Evolutionary conservation across 2,329 filamentous ascomycete genomes (phyloP).

Genomic region (Colletotrichum lini): DNA sequence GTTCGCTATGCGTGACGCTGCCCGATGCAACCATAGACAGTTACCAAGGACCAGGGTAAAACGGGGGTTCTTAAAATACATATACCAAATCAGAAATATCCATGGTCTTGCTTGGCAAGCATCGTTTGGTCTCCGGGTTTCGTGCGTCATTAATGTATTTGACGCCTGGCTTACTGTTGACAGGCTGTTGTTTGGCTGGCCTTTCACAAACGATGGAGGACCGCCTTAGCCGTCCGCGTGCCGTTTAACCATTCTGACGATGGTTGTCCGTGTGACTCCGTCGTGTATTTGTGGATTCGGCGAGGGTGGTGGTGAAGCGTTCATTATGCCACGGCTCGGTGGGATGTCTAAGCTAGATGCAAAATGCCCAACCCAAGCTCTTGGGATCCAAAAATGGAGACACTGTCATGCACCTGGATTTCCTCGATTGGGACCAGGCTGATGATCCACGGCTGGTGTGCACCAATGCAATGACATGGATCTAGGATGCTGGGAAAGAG

Average conservation of each 20-base stretch:
- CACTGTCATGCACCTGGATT: constrained; percentile 17
- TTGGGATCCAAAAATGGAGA: neutral
- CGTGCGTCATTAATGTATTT: constrained; percentile 5
- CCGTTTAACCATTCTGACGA: neutral
- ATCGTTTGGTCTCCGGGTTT: neutral
- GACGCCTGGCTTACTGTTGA: neutral
- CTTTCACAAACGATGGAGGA: neutral
- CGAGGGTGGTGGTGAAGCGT: constrained; percentile 14
- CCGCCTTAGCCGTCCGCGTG: neutral
- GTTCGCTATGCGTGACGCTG: constrained; percentile 69
- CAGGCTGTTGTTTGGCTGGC: neutral
- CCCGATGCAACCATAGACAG: constrained; percentile 3
- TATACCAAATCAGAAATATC: constrained; percentile 11
- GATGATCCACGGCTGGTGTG: constrained; percentile 25
- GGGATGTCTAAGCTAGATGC: constrained; percentile 1
- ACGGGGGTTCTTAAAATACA: neutral
- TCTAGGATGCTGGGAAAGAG: constrained; percentile 1
- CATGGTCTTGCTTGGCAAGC: constrained; percentile 29
- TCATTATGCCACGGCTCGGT: neutral
- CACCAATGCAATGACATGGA: constrained; percentile 32
- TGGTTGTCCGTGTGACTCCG: neutral
- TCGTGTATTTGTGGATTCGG: neutral
- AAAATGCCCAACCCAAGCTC: neutral
- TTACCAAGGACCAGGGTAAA: neutral
- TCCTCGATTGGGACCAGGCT: neutral